phyloP scores from a whole-genome alignment of 495 filamentous ascomycete species.

The Penicillium simplicissimum region DNA sequence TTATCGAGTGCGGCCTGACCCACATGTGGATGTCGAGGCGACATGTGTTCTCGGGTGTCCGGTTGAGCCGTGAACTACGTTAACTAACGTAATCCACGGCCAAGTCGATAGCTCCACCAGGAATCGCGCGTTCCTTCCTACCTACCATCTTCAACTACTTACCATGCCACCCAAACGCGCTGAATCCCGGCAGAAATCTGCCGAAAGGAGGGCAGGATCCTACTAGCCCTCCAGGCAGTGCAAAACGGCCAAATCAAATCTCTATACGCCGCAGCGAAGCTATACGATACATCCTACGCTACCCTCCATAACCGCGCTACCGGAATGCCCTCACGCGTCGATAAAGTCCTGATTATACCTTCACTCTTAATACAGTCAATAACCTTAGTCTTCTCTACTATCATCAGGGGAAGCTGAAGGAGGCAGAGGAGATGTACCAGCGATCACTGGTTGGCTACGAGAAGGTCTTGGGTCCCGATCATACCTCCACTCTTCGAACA shows the following conservation, averaged over 20 bases:
- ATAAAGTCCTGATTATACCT: constrained; percentile 24
- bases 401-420: constrained; percentile 29
- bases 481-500: constrained; percentile 31
- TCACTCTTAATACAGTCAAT: constrained; percentile 30
- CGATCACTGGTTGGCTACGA: constrained; percentile 36
- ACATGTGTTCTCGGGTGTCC: too few relatives aligned
- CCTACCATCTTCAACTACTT: neutral
- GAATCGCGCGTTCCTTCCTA: neutral
- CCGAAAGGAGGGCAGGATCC: neutral
- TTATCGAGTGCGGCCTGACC: too few relatives aligned
- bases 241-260: too few relatives aligned
- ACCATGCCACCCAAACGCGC: neutral
- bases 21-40: too few relatives aligned
- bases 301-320: too few relatives aligned
- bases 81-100: too few relatives aligned
- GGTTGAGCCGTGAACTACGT: too few relatives aligned
- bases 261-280: too few relatives aligned
- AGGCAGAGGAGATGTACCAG: constrained; percentile 37
- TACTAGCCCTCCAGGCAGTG: neutral
- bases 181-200: neutral
- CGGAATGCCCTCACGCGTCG: too few relatives aligned
- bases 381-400: constrained; percentile 30
- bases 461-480: constrained; percentile 33
- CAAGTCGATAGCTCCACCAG: too few relatives aligned
- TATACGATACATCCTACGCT: too few relatives aligned